These are phyloP conservation scores for Microcyclosporella mali DNA, from an alignment of 2,329 filamentous ascomycete genomes.

Conservation along the genomic window DNA sequence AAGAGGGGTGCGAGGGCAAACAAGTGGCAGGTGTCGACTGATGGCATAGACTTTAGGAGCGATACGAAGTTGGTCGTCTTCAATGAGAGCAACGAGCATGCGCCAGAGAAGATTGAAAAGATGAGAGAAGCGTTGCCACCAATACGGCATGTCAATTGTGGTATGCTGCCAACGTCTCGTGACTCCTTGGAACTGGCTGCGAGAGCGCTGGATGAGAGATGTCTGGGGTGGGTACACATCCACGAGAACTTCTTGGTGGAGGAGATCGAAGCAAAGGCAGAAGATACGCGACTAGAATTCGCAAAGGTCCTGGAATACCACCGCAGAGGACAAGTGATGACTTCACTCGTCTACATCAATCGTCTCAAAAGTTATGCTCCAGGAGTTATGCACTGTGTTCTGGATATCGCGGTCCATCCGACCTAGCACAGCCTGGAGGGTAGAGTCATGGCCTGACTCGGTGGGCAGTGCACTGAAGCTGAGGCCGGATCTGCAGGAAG, in stretches of 20 bases:
- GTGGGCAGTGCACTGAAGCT: no score
- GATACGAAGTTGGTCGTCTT: slow-evolving; percentile 34
- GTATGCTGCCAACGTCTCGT: slow-evolving; percentile 50
- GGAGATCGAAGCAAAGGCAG: slow-evolving; percentile 41
- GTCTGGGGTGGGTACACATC: slow-evolving; percentile 53
- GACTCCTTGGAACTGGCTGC: slow-evolving; percentile 47
- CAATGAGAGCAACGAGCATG: slow-evolving; percentile 35
- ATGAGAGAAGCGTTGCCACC: slow-evolving; percentile 27
- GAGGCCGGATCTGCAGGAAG: no score
- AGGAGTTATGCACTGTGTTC: slow-evolving; percentile 56
- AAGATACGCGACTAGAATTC: slow-evolving; percentile 34
- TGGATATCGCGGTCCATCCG: slow-evolving; percentile 44
- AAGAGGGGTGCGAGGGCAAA: slow-evolving; percentile 37
- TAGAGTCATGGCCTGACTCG: no score
- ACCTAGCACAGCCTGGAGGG: no score
- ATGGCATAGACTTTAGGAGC: slow-evolving; percentile 7
- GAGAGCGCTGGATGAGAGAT: slow-evolving; percentile 38
- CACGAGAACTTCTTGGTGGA: slow-evolving; percentile 53
- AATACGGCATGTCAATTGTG: slow-evolving; percentile 54
- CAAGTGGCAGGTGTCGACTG: slow-evolving; percentile 29
- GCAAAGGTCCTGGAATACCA: slow-evolving; percentile 16
- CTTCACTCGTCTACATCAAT: slow-evolving; percentile 39
- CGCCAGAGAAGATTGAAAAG: slow-evolving; percentile 23
- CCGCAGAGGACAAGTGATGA: slow-evolving; percentile 10
- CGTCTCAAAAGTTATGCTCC: slow-evolving; percentile 57